These are phyloP conservation scores for Polyporus arcularius DNA, from an alignment of 768 basidiomycete genomes.

Conservation along the genomic window DNA sequence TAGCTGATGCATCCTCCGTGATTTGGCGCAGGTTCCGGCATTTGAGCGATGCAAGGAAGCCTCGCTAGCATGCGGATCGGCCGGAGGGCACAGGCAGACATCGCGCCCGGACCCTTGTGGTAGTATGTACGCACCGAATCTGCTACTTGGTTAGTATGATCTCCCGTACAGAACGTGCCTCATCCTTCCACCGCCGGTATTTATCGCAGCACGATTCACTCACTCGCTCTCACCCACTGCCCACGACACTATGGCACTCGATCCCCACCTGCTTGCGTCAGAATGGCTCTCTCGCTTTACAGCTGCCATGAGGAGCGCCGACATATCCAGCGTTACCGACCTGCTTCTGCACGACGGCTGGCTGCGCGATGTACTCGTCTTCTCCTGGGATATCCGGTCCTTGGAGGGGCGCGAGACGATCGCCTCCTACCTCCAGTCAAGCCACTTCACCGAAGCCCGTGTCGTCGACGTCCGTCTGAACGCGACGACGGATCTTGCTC, in stretches of 20 bases:
- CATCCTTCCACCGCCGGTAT: too few species aligned
- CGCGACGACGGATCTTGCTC: constrained; percentile 7
- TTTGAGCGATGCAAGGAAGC: too few species aligned
- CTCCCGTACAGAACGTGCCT: too few species aligned
- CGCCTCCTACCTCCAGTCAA: constrained; percentile 10
- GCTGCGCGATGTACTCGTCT: constrained; percentile 27
- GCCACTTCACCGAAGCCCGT: constrained; percentile 2
- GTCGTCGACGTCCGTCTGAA: constrained; percentile 21
- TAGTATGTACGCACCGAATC: too few species aligned
- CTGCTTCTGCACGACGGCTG: constrained; percentile 23
- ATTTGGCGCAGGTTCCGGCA: too few species aligned
- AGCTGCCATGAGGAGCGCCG: constrained; percentile 1
- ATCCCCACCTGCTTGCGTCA: constrained; percentile 12
- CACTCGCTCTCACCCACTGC: not conserved
- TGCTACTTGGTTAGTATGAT: too few species aligned
- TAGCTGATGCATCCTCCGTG: too few species aligned
- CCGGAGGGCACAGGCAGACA: too few species aligned
- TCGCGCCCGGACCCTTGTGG: too few species aligned
- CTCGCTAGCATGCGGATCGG: not conserved
- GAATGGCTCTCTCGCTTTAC: constrained; percentile 19
- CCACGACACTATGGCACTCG: constrained; percentile 2
- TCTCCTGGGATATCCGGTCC: constrained; percentile 28
- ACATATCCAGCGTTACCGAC: constrained; percentile 5
- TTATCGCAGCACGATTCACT: not conserved
- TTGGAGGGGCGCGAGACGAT: constrained; percentile 23